Percentiles rank a stretch among this genome's conserved stretches.
Evolutionary conservation across 2,329 filamentous ascomycete species (phyloP).

Genomic region (Phoma sp.): DNA sequence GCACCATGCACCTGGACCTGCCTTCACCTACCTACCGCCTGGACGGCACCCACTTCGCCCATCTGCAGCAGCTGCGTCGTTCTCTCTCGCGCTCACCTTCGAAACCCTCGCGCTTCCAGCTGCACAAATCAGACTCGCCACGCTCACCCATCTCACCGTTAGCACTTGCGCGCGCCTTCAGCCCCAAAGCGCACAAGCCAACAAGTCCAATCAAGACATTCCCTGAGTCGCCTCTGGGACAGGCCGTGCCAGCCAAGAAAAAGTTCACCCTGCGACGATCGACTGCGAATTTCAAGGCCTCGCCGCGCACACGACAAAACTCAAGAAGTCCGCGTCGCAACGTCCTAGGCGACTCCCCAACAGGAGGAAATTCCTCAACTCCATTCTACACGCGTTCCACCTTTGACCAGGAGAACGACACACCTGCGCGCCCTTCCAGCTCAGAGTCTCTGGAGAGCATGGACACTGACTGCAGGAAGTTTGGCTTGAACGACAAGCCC

Average conservation of each 20-base stretch:
- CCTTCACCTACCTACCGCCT: conserved; percentile 88
- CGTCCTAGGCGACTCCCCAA: conserved; percentile 70
- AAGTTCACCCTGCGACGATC: conserved; percentile 58
- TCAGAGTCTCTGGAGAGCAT: conserved; percentile 28
- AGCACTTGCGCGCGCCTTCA: conserved; percentile 54
- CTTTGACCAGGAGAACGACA: conserved; percentile 57
- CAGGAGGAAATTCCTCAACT: conserved; percentile 72
- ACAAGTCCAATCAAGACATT: conserved; percentile 59
- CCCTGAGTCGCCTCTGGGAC: conserved; percentile 63
- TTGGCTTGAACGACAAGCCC: conserved; percentile 53
- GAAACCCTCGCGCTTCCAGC: conserved; percentile 73
- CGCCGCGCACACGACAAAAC: conserved; percentile 70
- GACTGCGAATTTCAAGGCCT: conserved; percentile 60
- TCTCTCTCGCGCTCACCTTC: conserved; percentile 95
- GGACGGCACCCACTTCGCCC: conserved; percentile 72
- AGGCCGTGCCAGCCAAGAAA: conserved; percentile 67
- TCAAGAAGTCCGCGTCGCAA: conserved; percentile 79
- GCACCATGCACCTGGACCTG: conserved; percentile 84
- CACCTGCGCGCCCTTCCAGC: conserved; percentile 42
- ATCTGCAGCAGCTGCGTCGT: conserved; percentile 82
- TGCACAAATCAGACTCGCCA: conserved; percentile 60
- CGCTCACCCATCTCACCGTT: conserved; percentile 54
- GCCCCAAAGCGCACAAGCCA: conserved; percentile 55
- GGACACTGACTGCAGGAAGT: conserved; percentile 50
- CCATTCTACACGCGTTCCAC: conserved; percentile 59